Evolutionary conservation across 495 filamentous ascomycete species (phyloP).

Genomic region (Thozetella sp.): DNA sequence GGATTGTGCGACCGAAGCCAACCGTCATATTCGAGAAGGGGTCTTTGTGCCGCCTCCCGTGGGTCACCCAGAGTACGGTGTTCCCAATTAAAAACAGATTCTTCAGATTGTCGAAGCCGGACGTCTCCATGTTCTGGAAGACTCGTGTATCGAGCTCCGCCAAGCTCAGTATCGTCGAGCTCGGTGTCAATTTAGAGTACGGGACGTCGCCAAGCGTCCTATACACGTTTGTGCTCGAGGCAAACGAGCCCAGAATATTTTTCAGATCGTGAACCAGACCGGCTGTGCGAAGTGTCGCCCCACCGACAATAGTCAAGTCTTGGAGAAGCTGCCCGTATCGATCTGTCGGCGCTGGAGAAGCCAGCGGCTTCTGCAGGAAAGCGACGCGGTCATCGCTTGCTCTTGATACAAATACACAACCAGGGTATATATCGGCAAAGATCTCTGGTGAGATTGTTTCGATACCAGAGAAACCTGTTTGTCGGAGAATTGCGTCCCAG

Average conservation of each 20-base stretch:
- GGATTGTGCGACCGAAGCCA: slow-evolving; percentile 35
- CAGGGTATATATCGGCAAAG: slow-evolving; percentile 7
- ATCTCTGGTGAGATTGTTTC: not conserved
- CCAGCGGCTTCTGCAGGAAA: no score
- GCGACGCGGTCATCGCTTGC: no score
- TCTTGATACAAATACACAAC: no score
- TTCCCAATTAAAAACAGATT: slow-evolving; percentile 27
- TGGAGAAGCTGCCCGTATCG: no score
- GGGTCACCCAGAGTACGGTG: slow-evolving; percentile 43
- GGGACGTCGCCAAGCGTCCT: no score
- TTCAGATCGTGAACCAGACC: no score
- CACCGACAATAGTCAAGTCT: slow-evolving; percentile 3
- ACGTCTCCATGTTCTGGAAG: slow-evolving; percentile 31
- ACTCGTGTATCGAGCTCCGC: slow-evolving; percentile 44
- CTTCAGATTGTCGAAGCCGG: slow-evolving; percentile 15
- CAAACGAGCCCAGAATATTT: no score
- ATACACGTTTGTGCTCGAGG: no score
- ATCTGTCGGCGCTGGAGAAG: no score
- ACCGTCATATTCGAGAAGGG: slow-evolving; percentile 39
- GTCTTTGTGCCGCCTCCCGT: slow-evolving; percentile 28
- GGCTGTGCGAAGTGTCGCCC: no score
- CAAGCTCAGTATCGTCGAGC: slow-evolving; percentile 34
- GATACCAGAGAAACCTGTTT: not conserved
- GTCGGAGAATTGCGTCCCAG: slow-evolving; percentile 43
- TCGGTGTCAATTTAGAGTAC: no score